Evolutionary conservation across 2,329 filamentous ascomycete genomes (phyloP).

Genomic region (Arthroderma sp.): DNA sequence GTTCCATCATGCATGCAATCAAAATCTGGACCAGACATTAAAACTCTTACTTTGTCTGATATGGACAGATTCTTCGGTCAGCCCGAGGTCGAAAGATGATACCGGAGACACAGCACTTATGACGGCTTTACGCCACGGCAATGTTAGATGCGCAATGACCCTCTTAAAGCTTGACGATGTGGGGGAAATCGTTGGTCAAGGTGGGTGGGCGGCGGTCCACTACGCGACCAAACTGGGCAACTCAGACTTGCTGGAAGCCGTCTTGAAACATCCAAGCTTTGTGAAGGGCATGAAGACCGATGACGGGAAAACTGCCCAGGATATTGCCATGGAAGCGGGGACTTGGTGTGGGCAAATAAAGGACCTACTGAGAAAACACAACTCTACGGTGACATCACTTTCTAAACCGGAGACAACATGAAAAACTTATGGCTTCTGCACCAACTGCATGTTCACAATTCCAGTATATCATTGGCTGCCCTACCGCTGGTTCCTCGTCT

Average conservation of each 20-base stretch:
- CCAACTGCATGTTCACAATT: background rate
- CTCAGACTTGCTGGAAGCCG: slow-evolving; percentile 7
- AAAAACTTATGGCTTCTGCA: background rate
- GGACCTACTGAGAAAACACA: slow-evolving; percentile 11
- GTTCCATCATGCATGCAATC: slow-evolving; percentile 15
- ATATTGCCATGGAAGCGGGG: slow-evolving; percentile 14
- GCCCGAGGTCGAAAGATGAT: slow-evolving; percentile 9
- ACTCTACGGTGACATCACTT: background rate
- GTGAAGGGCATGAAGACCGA: slow-evolving; percentile 10
- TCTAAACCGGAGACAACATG: background rate
- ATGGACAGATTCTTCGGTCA: background rate
- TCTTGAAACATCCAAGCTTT: slow-evolving; percentile 12
- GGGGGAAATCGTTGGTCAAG: slow-evolving; percentile 14
- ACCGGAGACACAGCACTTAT: slow-evolving; percentile 14
- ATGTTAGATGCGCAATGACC: slow-evolving; percentile 6
- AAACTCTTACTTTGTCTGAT: slow-evolving; percentile 6
- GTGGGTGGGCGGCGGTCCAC: slow-evolving; percentile 14
- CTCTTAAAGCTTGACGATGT: slow-evolving; percentile 11
- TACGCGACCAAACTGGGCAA: slow-evolving; percentile 14
- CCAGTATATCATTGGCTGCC: too few species aligned
- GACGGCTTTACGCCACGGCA: slow-evolving; percentile 12
- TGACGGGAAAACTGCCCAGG: slow-evolving; percentile 13
- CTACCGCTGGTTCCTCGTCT: too few species aligned
- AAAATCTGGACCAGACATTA: slow-evolving; percentile 8
- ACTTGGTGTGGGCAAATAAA: slow-evolving; percentile 13